Conservation (phyloP, 106 monocot genomes). For the Posidonia australis region DNA sequence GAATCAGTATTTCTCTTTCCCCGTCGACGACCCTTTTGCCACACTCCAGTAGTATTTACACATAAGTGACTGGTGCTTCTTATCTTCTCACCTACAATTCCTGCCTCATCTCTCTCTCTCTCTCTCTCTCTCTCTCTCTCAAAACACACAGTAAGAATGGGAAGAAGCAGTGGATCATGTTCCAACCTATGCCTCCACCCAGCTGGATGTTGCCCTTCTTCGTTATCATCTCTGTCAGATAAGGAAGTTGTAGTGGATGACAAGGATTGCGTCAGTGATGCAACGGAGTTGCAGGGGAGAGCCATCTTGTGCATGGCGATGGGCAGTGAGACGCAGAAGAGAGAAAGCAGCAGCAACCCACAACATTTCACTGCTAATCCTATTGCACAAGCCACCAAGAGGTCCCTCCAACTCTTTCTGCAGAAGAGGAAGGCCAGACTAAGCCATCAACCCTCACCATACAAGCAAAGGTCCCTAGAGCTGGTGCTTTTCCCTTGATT, state of each 20-base stretch:
- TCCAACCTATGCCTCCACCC: conserved; percentile 4
- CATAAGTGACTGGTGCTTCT: background rate
- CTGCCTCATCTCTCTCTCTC: background rate
- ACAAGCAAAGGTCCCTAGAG: background rate
- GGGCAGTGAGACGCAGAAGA: background rate
- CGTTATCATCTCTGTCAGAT: background rate
- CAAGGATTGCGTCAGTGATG: no score
- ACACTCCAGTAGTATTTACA: background rate
- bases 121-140: background rate
- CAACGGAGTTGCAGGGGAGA: conserved; percentile 3
- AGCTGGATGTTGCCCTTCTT: background rate
- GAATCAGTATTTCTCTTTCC: no score
- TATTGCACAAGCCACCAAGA: background rate
- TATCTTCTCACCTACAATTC: background rate
- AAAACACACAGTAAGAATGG: background rate
- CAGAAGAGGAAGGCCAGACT: conserved; percentile 4
- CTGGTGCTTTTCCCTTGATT: background rate
- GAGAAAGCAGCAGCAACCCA: background rate
- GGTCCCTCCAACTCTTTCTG: conserved; percentile 1
- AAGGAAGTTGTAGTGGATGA: no score
- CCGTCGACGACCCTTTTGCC: no score
- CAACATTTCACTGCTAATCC: background rate
- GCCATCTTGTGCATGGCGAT: background rate
- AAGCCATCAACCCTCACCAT: background rate
- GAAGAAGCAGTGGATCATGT: background rate